A percentile compares a stretch with the other conserved stretches of the same genome.
These are phyloP conservation scores for Capronia epimyces DNA, from an alignment of 2,329 filamentous ascomycete species.

Conservation along the genomic window DNA sequence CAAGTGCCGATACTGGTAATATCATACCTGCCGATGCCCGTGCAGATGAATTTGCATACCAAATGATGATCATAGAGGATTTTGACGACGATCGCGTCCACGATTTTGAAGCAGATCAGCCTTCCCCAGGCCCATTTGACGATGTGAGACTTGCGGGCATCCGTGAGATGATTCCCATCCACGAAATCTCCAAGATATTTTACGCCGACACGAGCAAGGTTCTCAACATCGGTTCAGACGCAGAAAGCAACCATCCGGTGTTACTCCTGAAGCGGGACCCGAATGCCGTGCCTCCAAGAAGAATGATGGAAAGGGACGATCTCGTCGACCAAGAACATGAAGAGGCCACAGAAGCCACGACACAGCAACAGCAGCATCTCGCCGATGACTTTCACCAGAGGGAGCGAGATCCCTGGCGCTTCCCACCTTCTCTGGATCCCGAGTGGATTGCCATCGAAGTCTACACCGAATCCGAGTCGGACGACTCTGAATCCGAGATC, in stretches of 20 bases:
- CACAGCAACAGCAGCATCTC: conserved; percentile 24
- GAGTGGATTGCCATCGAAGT: conserved; percentile 93
- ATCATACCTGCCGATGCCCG: conserved; percentile 40
- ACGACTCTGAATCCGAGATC: conserved; percentile 23
- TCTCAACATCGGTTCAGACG: conserved; percentile 69
- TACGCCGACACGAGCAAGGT: conserved; percentile 89
- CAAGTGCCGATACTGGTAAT: conserved; percentile 5
- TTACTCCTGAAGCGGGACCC: conserved; percentile 68
- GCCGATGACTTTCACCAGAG: conserved; percentile 16
- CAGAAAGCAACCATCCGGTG: conserved; percentile 66
- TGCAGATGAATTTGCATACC: conserved; percentile 67
- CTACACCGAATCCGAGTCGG: conserved; percentile 53
- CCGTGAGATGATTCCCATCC: conserved; percentile 61
- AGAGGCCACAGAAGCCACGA: conserved; percentile 29
- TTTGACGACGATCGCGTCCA: conserved; percentile 66
- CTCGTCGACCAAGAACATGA: conserved; percentile 31
- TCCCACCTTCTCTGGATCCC: conserved; percentile 72
- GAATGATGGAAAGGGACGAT: conserved; percentile 49
- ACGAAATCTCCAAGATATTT: conserved; percentile 82
- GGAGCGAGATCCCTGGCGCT: conserved; percentile 47
- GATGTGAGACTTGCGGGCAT: conserved; percentile 59
- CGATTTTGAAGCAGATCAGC: conserved; percentile 56
- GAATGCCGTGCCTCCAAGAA: conserved; percentile 56
- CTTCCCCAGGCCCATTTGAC: conserved; percentile 55
- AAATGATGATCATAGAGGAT: conserved; percentile 77